Conservation (phyloP, 1,284 basidiomycete species). For the Melampsora larici-populina region DNA sequence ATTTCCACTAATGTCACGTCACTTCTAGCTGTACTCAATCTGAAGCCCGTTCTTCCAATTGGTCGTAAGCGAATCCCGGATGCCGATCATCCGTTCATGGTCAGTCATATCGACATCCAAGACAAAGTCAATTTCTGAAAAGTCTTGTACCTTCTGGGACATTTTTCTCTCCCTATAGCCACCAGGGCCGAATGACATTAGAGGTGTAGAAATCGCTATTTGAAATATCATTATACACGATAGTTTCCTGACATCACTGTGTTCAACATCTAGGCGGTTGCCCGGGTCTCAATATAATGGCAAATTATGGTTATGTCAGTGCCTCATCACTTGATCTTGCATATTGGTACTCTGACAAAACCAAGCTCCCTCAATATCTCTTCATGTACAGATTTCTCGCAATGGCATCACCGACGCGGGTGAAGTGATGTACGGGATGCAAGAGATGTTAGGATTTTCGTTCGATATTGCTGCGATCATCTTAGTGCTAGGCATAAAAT, state of each 20-base stretch:
- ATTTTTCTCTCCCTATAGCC: neutral
- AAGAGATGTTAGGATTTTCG: neutral
- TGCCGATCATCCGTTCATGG: conserved; percentile 21
- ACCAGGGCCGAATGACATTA: neutral
- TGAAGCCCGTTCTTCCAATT: neutral
- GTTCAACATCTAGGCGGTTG: neutral
- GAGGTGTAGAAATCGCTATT: too few species aligned
- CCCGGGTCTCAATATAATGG: conserved; percentile 4
- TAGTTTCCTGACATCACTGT: neutral
- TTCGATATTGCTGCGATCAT: neutral
- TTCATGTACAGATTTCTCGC: neutral
- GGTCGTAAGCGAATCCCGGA: conserved; percentile 36
- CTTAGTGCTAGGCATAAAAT: neutral
- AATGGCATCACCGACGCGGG: neutral
- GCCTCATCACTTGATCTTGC: too few species aligned
- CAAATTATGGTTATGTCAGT: too few species aligned
- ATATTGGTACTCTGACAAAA: too few species aligned
- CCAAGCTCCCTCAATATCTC: too few species aligned
- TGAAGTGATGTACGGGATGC: conserved; percentile 1
- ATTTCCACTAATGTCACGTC: too few species aligned
- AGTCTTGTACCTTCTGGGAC: too few species aligned
- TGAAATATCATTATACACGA: neutral
- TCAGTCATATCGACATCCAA: neutral
- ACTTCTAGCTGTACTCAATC: neutral
- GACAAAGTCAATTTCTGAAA: too few species aligned